Conservation (phyloP, 176 grass and related monocot species). For the Oryza glumipatula region DNA sequence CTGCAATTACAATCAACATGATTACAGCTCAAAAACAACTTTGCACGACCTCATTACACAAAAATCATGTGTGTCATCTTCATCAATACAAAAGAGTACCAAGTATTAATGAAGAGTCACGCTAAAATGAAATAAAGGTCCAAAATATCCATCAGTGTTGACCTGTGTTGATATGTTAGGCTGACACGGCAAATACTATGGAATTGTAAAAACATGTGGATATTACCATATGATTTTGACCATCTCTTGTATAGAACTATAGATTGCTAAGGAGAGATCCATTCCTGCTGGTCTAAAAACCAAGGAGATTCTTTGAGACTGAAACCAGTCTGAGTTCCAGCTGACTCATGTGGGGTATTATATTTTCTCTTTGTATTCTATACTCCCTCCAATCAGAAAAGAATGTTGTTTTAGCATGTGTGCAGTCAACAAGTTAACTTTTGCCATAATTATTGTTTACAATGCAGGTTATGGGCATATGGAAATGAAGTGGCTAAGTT, state of each 20-base stretch:
- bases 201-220: background rate
- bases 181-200: constrained; percentile 8
- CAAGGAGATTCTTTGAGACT: constrained; percentile 17
- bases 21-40: background rate
- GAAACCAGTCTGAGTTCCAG: background rate
- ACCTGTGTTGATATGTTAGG: constrained; percentile 5
- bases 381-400: background rate
- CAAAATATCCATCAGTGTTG: constrained; percentile 6
- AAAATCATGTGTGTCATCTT: background rate
- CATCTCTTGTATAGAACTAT: background rate
- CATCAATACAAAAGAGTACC: constrained; percentile 18
- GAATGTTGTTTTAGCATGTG: background rate
- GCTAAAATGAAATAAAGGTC: constrained; percentile 6
- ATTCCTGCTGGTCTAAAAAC: constrained; percentile 17
- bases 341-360: background rate
- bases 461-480: too few relatives aligned
- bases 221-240: background rate
- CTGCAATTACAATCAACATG: constrained; percentile 47
- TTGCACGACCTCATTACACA: constrained; percentile 2
- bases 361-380: constrained; percentile 10
- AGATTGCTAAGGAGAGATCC: background rate
- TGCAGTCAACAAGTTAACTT: too few relatives aligned
- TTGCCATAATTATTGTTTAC: too few relatives aligned
- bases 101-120: constrained; percentile 21
- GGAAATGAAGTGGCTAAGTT: background rate